A percentile compares a stretch with the other conserved stretches of the same genome.
These are phyloP conservation scores for Cyberlindnera americana DNA, from an alignment of 805 yeast genomes.

Conservation along the genomic window DNA sequence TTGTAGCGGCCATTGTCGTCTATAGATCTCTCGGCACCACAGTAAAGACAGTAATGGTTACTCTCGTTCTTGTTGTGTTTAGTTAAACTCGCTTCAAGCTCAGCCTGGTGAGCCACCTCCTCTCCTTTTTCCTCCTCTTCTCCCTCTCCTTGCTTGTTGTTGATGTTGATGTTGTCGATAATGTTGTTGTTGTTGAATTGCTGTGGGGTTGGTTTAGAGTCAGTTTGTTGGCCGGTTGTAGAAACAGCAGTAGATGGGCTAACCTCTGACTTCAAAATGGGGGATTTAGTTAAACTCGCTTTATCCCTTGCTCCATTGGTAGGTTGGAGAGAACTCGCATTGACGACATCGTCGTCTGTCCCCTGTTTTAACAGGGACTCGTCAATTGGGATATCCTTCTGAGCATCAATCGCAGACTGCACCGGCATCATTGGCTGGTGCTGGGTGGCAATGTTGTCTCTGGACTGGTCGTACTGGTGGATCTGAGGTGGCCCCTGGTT, in stretches of 20 bases:
- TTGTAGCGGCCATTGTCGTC: conserved; percentile 29
- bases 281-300: conserved; percentile 22
- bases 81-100: conserved; percentile 3
- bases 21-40: conserved; percentile 23
- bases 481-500: conserved; percentile 21
- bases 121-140: not conserved
- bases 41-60: conserved; percentile 21
- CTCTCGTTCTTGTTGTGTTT: not conserved
- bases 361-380: conserved; percentile 19
- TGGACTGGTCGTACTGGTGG: conserved; percentile 21
- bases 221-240: conserved; percentile 14
- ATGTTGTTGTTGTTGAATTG: conserved; percentile 7
- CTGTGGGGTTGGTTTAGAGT: conserved; percentile 17
- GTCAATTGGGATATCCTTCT: conserved; percentile 22
- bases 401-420: conserved; percentile 9
- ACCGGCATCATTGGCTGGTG: conserved; percentile 15
- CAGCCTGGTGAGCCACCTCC: not conserved
- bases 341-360: conserved; percentile 8
- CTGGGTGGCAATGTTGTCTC: conserved; percentile 6
- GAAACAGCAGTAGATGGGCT: conserved; percentile 14
- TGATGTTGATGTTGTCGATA: conserved; percentile 4
- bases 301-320: conserved; percentile 7
- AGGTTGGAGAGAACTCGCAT: conserved; percentile 2
- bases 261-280: conserved; percentile 20
- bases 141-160: conserved; percentile 2